Conservation (phyloP, 352 stramenopile species). For the Paralagenidium karlingii region DNA sequence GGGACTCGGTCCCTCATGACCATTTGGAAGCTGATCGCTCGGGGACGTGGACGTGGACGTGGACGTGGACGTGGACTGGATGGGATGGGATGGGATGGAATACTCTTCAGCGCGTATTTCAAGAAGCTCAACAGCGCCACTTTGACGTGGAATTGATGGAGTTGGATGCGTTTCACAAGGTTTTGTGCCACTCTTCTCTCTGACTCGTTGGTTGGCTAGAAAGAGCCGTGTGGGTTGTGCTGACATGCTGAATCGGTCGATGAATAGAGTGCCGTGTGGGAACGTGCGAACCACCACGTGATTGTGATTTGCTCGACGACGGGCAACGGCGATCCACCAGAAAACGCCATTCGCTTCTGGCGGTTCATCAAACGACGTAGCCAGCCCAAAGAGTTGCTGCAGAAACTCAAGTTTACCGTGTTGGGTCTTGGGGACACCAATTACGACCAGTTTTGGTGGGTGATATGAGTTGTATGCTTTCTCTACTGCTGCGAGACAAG, state of each 20-base stretch:
- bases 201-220: too few relatives aligned
- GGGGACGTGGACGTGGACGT: too few relatives aligned
- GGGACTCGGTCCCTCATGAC: too few relatives aligned
- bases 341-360: conserved; percentile 90
- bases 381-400: conserved; percentile 62
- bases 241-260: too few relatives aligned
- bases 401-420: conserved; percentile 72
- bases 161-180: conserved; percentile 61
- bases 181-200: too few relatives aligned
- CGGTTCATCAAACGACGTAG: conserved; percentile 85
- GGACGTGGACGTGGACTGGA: too few relatives aligned
- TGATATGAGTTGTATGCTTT: neutral
- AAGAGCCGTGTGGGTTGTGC: too few relatives aligned
- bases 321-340: conserved; percentile 90
- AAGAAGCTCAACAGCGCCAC: conserved; percentile 40
- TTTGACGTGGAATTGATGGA: conserved; percentile 32
- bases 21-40: too few relatives aligned
- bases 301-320: conserved; percentile 91
- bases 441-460: conserved; percentile 94
- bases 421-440: conserved; percentile 94
- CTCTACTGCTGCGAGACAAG: too few relatives aligned
- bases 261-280: too few relatives aligned
- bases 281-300: conserved; percentile 28
- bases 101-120: conserved; percentile 48
- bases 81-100: too few relatives aligned